Evolutionary conservation across 1,139 yeast species (phyloP), one percentile per base, ranked within the genome.

Genomic region (Yarrowia galli): DNA sequence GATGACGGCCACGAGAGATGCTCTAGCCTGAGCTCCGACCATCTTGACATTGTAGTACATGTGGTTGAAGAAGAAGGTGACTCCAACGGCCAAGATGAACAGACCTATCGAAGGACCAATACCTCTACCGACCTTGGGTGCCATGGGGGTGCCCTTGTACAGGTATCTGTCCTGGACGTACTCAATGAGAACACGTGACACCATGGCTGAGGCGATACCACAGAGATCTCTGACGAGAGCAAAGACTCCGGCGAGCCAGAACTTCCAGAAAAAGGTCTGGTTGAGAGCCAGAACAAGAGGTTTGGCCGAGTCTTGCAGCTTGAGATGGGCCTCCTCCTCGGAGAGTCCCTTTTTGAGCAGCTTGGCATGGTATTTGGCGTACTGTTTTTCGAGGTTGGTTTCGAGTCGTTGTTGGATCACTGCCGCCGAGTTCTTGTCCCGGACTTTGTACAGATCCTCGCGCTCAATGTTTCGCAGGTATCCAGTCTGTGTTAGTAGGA

Each of bases 381-480:
- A 45, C 32, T 46, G 65, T 10, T 22, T 45, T 9, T 77, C 74
- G 67, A 87, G 78, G 71, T 81, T 73, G 7, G 68, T 67, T 48
- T 80, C 77, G 68, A 87, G 85, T 13, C 69, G 73, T 1, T 73
- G 77, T 36, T 84, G 78, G 69, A 85, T 75, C n/a, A 68, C 46
- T 71, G 76, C 71, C 32, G 87, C 87, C n/a, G 89, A 80, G 70
- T 86, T 77, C 18, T 85, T 83, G 10, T 81, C 82, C 12, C 85
- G 82, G 67, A 89, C 80, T 53, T 78, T 78, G 76, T 80, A 89
- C 68, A 90, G 76, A 76, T 90, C 96, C 67, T 84, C 83, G 4
- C 87, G 85, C 66, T 85, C 86, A 42, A 90, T 77, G 0, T 91
- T 87, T 73, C 96, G 82, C 68, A 82, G 82, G 75, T 89, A 90